Evolutionary conservation across 2,329 filamentous ascomycete species (phyloP).

Genomic region (Lasiodiplodia citricola): DNA sequence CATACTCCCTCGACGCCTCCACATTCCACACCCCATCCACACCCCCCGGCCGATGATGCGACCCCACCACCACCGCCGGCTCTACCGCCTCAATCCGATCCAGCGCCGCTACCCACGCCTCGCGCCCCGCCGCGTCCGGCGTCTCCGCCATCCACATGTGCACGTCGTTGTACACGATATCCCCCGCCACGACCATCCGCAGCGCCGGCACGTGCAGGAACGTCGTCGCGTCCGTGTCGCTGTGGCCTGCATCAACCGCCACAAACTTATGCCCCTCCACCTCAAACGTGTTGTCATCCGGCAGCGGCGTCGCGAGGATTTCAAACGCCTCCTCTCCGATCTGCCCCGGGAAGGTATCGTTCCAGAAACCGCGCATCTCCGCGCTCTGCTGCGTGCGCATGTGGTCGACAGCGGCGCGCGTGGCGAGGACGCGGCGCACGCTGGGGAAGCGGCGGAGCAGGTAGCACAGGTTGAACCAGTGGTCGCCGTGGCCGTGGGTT

Average conservation of each 20-base stretch:
- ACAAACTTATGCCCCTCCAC: constrained; percentile 32
- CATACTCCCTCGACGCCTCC: constrained; percentile 35
- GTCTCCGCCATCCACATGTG: constrained; percentile 45
- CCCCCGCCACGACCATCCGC: constrained; percentile 44
- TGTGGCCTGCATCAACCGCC: constrained; percentile 33
- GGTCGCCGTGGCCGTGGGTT: constrained; percentile 51
- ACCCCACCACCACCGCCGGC: constrained; percentile 39
- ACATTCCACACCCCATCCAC: constrained; percentile 38
- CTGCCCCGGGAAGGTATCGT: constrained; percentile 33
- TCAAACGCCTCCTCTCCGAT: constrained; percentile 30
- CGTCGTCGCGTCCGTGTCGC: constrained; percentile 36
- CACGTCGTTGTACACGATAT: constrained; percentile 46
- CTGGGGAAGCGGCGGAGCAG: constrained; percentile 40
- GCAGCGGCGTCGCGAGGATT: constrained; percentile 20
- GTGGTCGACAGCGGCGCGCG: constrained; percentile 31
- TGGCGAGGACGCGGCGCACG: constrained; percentile 33
- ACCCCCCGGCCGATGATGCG: constrained; percentile 39
- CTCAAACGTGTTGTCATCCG: constrained; percentile 29
- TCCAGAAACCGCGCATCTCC: constrained; percentile 32
- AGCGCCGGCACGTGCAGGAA: constrained; percentile 44
- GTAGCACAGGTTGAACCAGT: constrained; percentile 44
- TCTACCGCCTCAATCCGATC: constrained; percentile 38
- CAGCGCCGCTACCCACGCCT: constrained; percentile 42
- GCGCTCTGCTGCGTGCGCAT: constrained; percentile 32
- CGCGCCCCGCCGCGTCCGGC: constrained; percentile 34